Conservation (phyloP, 2,329 filamentous ascomycete genomes). For the Bimuria novae-zelandiae region DNA sequence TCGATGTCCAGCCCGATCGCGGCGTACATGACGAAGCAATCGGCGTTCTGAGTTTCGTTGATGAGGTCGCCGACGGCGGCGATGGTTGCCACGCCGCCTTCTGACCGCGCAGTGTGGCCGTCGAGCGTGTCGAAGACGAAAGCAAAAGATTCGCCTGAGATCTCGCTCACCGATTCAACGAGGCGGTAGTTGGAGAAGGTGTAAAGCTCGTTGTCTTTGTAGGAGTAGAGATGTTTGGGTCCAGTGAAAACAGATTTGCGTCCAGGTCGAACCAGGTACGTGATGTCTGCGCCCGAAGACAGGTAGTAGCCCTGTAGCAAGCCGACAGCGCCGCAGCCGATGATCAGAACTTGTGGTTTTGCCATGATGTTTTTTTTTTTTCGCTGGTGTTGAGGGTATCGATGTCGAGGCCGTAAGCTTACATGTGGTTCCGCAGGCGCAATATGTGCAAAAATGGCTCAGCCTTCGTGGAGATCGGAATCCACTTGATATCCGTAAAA, state of each 20-base stretch:
- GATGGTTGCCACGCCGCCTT: slow-evolving; percentile 19
- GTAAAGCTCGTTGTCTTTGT: slow-evolving; percentile 21
- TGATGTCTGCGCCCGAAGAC: slow-evolving; percentile 21
- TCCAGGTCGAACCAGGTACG: slow-evolving; percentile 28
- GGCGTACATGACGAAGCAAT: slow-evolving; percentile 20
- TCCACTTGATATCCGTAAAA: too few relatives aligned
- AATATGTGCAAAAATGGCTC: too few relatives aligned
- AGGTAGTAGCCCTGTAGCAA: slow-evolving; percentile 25
- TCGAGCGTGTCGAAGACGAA: slow-evolving; percentile 28
- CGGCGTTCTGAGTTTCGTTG: slow-evolving; percentile 10
- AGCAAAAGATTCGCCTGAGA: slow-evolving; percentile 17
- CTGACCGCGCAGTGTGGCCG: slow-evolving; percentile 24
- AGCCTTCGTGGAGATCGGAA: too few relatives aligned
- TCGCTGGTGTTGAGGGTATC: too few relatives aligned
- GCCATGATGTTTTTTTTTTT: slow-evolving; percentile 11
- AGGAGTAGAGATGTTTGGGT: slow-evolving; percentile 25
- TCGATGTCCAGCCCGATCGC: slow-evolving; percentile 23
- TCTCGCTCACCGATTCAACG: slow-evolving; percentile 21
- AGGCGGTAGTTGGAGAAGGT: slow-evolving; percentile 22
- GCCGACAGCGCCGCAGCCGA: slow-evolving; percentile 28
- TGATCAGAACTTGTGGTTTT: slow-evolving; percentile 23
- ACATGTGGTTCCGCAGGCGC: too few relatives aligned
- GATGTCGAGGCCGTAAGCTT: too few relatives aligned
- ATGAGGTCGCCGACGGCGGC: slow-evolving; percentile 18
- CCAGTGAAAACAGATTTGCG: slow-evolving; percentile 21